Base-by-base conservation (phyloP, 331 rosid genomes). In the Stylosanthes scabra region DNA sequence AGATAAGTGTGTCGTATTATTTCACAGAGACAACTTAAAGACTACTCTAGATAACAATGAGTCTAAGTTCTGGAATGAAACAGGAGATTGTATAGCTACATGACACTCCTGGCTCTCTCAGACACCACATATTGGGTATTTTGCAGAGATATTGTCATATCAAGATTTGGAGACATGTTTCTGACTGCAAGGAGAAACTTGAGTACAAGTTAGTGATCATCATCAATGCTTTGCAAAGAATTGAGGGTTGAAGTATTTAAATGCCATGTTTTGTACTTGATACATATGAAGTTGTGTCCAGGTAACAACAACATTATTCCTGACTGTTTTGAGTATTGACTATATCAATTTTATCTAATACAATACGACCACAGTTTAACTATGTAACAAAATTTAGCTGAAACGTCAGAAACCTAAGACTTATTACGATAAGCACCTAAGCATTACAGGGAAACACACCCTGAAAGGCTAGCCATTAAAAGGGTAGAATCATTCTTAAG, bases 341-440 rank as follows among this genome's bases (percentile, higher is more conserved):
- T 47, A 3, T 47, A 3, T 47, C n/a, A 47, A n/a, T 47, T 11
- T 47, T 2, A 3, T 31, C 37, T 31, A 31, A 47, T 67, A 25
- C 2, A 15, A 47, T 50, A 45, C 11, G 74, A 49, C 13, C 7
- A 37, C 27, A 54, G 42, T 63, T 47, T 41, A 16, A 63, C 46
- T 42, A 63, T 34, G 63, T 10, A 76, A 14, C 39, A 16, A 46
- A 76, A 50, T 49, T 76, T 27, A 49, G 46, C 59, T 27, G 46
- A 39, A 61, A 50, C 14, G 27, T 27, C 37, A 34, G 61, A 57
- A 45, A 5, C 13, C 3, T 11, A 20, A 20, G 25, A 20, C 25
- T 20, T 20, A 20, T 20, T 51, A 51, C 39, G 61, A 54, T 34
- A 16, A 59, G 37, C 37, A 31, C 37, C 37, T 31, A 31, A 31